phyloP scores from a whole-genome alignment of 257 asterid species.

The Solanum arcanum region DNA sequence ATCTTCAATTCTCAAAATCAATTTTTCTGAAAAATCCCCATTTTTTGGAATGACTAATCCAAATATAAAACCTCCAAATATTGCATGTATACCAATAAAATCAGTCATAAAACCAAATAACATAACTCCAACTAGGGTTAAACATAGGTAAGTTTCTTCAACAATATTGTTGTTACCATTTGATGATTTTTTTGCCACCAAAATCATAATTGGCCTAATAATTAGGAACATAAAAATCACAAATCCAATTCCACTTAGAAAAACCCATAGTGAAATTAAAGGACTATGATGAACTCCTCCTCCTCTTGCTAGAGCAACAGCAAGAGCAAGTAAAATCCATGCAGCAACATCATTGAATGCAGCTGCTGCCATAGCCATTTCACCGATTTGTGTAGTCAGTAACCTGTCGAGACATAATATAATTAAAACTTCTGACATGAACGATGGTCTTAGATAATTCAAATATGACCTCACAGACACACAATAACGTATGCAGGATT shows the following conservation, averaged over 20 bases:
- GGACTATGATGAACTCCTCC: conserved; percentile 21
- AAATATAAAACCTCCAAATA: conserved; percentile 54
- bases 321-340: conserved; percentile 58
- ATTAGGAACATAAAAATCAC: conserved; percentile 29
- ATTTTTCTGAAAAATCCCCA: conserved; percentile 25
- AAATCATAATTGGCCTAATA: conserved; percentile 42
- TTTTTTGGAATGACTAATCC: conserved; percentile 48
- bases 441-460: not conserved
- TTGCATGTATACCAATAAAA: conserved; percentile 51
- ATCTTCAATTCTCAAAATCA: conserved; percentile 41
- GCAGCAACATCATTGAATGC: conserved; percentile 59
- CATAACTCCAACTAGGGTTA: conserved; percentile 46
- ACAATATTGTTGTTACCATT: conserved; percentile 15
- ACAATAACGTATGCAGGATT: accelerated
- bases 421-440: not conserved
- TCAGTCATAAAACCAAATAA: conserved; percentile 50
- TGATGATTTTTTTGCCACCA: conserved; percentile 26
- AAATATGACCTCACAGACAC: not conserved
- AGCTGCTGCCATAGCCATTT: conserved; percentile 65
- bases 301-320: conserved; percentile 44
- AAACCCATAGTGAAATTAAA: conserved; percentile 37
- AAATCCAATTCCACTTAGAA: conserved; percentile 30
- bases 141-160: conserved; percentile 36
- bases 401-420: conserved; percentile 11
- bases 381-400: conserved; percentile 44